A percentile compares a stretch with the other conserved stretches of the same genome.
phyloP scores from a whole-genome alignment of 192 early-diverging fungal genomes.

The Linnemannia schmuckeri region DNA sequence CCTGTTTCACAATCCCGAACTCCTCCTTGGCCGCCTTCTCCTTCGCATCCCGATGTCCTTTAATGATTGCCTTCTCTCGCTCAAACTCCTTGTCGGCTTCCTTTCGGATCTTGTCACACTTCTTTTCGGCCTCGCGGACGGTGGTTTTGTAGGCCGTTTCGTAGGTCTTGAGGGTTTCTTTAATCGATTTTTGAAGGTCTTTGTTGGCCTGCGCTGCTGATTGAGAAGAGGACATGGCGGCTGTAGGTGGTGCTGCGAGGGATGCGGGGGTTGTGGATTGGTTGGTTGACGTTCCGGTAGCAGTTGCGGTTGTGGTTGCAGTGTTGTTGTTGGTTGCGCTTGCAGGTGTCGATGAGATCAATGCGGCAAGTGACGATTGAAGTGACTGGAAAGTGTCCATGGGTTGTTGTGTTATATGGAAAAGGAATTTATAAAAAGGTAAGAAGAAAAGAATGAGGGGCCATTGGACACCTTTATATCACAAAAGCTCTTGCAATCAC shows the following conservation, averaged over 20 bases:
- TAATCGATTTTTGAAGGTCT: neutral
- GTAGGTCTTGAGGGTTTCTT: constrained; percentile 13
- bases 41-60: constrained; percentile 17
- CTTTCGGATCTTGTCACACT: constrained; percentile 17
- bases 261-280: neutral
- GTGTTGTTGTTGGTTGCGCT: neutral
- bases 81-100: constrained; percentile 45
- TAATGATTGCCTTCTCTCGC: constrained; percentile 17
- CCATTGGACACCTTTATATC: neutral
- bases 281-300: neutral
- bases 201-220: neutral
- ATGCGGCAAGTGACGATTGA: neutral
- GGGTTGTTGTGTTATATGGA: neutral
- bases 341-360: neutral
- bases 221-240: neutral
- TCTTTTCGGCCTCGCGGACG: constrained; percentile 44
- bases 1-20: constrained; percentile 13
- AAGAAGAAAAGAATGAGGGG: neutral
- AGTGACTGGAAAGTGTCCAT: neutral
- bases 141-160: constrained; percentile 31
- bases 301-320: neutral
- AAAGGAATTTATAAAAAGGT: neutral
- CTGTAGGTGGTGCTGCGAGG: neutral
- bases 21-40: constrained; percentile 49
- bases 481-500: too few species aligned